Evolutionary conservation across 805 yeast species (phyloP).

Genomic region (Saturnispora mendoncae): DNA sequence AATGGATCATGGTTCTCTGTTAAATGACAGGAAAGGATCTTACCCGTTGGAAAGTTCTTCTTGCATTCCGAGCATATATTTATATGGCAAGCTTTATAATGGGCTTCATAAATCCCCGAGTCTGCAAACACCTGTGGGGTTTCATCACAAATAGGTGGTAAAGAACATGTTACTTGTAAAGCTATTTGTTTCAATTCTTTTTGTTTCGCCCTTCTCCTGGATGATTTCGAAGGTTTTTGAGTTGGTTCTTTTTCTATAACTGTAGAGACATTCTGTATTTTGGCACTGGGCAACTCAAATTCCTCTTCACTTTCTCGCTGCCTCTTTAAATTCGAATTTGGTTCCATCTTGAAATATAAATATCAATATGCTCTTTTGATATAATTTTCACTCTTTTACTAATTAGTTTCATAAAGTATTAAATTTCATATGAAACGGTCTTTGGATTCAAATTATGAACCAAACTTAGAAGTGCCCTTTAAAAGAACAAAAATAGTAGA

Average conservation of each 20-base stretch:
- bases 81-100: conserved; percentile 23
- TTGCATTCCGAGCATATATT: conserved; percentile 32
- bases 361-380: too few relatives aligned
- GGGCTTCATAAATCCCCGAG: conserved; percentile 15
- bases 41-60: conserved; percentile 35
- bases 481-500: background rate
- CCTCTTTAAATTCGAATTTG: conserved; percentile 7
- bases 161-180: conserved; percentile 13
- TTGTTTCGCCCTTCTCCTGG: background rate
- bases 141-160: conserved; percentile 19
- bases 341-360: background rate
- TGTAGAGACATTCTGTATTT: background rate
- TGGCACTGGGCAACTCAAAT: background rate
- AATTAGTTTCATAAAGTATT: background rate
- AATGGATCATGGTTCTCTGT: conserved; percentile 48
- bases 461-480: background rate
- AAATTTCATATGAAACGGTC: background rate
- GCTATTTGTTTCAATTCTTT: background rate
- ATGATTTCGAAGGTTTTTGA: background rate
- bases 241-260: background rate
- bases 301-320: conserved; percentile 13
- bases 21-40: conserved; percentile 38
- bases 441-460: background rate
- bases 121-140: conserved; percentile 13
- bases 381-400: background rate